These are phyloP conservation scores for Nemania diffusa DNA, from an alignment of 2,329 filamentous ascomycete genomes.

Conservation along the genomic window DNA sequence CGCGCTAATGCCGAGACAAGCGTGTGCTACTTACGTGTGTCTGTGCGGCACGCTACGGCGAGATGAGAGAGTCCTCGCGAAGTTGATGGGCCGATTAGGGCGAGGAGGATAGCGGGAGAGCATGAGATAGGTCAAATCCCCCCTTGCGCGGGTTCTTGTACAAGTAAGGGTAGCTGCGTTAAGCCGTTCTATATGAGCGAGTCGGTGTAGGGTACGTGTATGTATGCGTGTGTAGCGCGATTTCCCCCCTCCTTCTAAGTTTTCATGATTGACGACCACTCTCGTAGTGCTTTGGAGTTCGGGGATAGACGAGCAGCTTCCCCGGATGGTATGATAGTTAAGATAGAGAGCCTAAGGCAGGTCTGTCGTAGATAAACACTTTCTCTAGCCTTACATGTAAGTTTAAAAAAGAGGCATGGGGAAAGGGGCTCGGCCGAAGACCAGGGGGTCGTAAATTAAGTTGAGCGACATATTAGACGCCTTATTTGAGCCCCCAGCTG, in stretches of 20 bases:
- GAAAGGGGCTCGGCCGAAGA: neutral
- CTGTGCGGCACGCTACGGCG: neutral
- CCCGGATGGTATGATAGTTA: neutral
- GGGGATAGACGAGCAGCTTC: neutral
- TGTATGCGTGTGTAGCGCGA: neutral
- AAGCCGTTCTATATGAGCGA: neutral
- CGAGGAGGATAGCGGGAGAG: neutral
- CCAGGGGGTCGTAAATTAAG: neutral
- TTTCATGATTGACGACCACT: neutral
- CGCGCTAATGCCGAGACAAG: too few species aligned
- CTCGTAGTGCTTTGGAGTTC: neutral
- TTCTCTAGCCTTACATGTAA: neutral
- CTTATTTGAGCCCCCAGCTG: neutral
- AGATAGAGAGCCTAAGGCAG: too few species aligned
- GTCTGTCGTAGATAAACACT: neutral
- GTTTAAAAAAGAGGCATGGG: too few species aligned
- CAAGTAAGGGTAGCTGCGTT: conserved; percentile 19
- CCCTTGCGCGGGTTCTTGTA: neutral
- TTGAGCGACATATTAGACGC: neutral
- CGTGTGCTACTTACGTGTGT: neutral
- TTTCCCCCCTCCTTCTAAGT: neutral
- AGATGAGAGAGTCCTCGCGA: neutral
- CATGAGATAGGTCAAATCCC: neutral
- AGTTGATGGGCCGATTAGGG: neutral
- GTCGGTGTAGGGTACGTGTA: conserved; percentile 10